Percentiles rank a stretch among this genome's conserved stretches.
Evolutionary conservation across 352 stramenopile species (phyloP).

Genomic region (Phytophthora hibernalis): DNA sequence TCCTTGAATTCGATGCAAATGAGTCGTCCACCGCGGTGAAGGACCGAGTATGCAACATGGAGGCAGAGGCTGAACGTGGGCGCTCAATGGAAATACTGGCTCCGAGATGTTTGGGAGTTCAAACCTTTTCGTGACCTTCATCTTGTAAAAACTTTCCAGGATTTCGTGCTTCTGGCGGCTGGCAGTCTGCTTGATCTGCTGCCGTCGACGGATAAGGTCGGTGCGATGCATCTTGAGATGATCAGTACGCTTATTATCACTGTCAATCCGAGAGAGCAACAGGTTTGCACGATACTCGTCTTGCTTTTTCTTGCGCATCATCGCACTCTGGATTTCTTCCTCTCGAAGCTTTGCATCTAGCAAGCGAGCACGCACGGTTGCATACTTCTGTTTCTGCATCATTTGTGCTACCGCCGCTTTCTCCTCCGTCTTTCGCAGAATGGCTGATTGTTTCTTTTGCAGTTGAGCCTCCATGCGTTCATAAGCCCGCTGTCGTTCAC

Average conservation of each 20-base stretch:
- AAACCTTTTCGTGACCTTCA: constrained; percentile 86
- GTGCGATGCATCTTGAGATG: constrained; percentile 67
- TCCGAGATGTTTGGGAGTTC: constrained; percentile 60
- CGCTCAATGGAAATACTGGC: constrained; percentile 34
- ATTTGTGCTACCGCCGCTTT: constrained; percentile 60
- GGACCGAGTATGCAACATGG: constrained; percentile 42
- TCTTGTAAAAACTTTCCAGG: constrained; percentile 83
- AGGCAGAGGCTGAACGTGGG: constrained; percentile 48
- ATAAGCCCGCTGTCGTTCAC: constrained; percentile 62
- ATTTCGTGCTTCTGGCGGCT: constrained; percentile 73
- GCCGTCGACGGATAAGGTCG: constrained; percentile 57
- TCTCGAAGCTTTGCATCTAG: constrained; percentile 81
- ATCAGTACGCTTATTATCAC: constrained; percentile 61
- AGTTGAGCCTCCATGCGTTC: constrained; percentile 71
- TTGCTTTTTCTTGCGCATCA: constrained; percentile 65
- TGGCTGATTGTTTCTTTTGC: constrained; percentile 46
- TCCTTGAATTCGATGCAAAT: constrained; percentile 3
- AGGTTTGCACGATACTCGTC: constrained; percentile 68
- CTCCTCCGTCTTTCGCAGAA: constrained; percentile 55
- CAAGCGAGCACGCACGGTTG: constrained; percentile 52
- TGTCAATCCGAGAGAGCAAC: constrained; percentile 67
- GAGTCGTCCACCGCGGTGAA: constrained; percentile 25
- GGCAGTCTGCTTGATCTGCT: constrained; percentile 73
- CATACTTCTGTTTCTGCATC: constrained; percentile 64
- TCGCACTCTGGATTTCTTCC: constrained; percentile 75